A percentile compares a stretch with the other conserved stretches of the same genome.
Evolutionary conservation across 305 asterid species (phyloP).

Genomic region (Fraxinus platypoda): DNA sequence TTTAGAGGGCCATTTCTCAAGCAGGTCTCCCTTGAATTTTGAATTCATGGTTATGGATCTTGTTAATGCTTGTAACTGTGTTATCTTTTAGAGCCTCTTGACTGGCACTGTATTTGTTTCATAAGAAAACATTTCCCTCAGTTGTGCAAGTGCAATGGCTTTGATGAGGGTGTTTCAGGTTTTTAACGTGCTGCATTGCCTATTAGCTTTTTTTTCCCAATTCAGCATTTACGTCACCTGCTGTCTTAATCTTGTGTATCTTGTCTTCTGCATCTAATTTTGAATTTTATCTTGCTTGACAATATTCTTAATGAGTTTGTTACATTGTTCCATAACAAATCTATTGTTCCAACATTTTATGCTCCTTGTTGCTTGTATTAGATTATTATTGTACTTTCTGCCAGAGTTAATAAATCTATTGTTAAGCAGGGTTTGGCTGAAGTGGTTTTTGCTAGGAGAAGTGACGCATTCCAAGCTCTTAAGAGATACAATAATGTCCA

Average conservation of each 20-base stretch:
- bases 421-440: constrained; percentile 81
- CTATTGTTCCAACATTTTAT: not conserved
- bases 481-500: constrained; percentile 82
- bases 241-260: not conserved
- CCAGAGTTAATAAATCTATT: not conserved
- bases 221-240: not conserved
- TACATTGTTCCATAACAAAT: not conserved
- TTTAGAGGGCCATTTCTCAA: not conserved
- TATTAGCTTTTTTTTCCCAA: not conserved
- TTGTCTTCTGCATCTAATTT: not conserved
- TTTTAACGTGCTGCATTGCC: not conserved
- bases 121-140: not conserved
- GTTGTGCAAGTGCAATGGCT: not conserved
- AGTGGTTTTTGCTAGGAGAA: constrained; percentile 74
- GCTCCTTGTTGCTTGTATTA: not conserved
- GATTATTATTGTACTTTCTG: not conserved
- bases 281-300: constrained; percentile 1
- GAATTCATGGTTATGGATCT: not conserved
- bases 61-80: not conserved
- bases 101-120: not conserved
- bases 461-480: constrained; percentile 84
- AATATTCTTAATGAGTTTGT: not conserved
- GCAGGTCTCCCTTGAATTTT: not conserved
- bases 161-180: not conserved
- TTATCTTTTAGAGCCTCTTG: not conserved